phyloP scores from a whole-genome alignment of 164 flowering plant genomes.

The Aristolochia fimbriata region DNA sequence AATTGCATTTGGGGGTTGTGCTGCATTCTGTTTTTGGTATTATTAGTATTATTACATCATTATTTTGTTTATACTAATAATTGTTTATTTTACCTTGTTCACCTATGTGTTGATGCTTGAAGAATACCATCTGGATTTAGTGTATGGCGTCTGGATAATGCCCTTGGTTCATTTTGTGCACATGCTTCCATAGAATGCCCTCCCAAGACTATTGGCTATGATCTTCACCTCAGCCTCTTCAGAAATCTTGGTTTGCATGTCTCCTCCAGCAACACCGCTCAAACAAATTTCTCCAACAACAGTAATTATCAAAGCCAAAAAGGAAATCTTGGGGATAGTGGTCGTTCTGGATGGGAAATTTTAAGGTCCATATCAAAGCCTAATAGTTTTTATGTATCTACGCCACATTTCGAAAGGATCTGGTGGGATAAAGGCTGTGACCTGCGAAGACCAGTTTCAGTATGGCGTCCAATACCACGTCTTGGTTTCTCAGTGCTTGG shows the following conservation, averaged over 20 bases:
- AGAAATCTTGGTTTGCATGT: constrained; percentile 35
- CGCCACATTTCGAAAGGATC: constrained; percentile 90
- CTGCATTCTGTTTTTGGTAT: too few relatives aligned
- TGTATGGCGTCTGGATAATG: constrained; percentile 92
- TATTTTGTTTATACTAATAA: too few relatives aligned
- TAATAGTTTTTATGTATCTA: constrained; percentile 51
- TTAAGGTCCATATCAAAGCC: constrained; percentile 67
- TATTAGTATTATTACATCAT: too few relatives aligned
- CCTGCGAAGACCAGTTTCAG: constrained; percentile 70
- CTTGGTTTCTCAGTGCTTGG: constrained; percentile 80
- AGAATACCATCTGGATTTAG: constrained; percentile 59
- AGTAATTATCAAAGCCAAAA: constrained; percentile 21
- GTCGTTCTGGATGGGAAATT: constrained; percentile 78
- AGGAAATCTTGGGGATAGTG: constrained; percentile 23
- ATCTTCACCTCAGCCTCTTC: constrained; percentile 55
- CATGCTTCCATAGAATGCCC: constrained; percentile 53
- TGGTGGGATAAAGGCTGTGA: constrained; percentile 99
- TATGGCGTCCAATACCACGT: constrained; percentile 88
- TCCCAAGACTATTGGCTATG: constrained; percentile 35
- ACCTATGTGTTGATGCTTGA: not conserved
- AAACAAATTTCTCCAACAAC: constrained; percentile 20
- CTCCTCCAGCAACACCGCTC: constrained; percentile 22
- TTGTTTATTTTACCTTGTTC: too few relatives aligned
- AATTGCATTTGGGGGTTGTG: too few relatives aligned
- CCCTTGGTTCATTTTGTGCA: constrained; percentile 73